Conservation (phyloP, 2,329 filamentous ascomycete genomes). For the Ophiocordyceps sinensis region DNA sequence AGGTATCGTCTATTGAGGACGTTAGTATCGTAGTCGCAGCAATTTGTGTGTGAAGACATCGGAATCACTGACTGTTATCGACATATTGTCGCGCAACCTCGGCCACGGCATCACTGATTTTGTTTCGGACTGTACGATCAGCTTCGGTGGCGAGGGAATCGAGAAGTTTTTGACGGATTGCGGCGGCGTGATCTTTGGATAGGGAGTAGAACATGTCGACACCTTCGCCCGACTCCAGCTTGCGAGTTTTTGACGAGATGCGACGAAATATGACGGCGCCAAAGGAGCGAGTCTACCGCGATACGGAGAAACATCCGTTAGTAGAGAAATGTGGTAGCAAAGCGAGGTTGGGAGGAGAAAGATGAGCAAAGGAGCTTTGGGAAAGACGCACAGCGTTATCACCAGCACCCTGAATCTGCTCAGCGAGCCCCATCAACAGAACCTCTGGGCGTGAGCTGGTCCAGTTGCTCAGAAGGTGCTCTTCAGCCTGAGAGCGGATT, state of each 20-base stretch:
- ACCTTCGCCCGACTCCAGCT: constrained; percentile 54
- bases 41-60: neutral
- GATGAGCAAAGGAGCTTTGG: neutral
- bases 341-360: neutral
- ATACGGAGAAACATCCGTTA: neutral
- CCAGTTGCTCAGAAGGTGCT: constrained; percentile 86
- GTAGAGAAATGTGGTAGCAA: constrained; percentile 19
- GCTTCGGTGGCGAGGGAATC: constrained; percentile 61
- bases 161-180: constrained; percentile 73
- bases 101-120: constrained; percentile 93
- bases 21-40: constrained; percentile 7
- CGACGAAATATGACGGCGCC: constrained; percentile 87
- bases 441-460: constrained; percentile 67
- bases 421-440: constrained; percentile 82
- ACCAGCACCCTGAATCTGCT: constrained; percentile 72
- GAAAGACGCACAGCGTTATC: constrained; percentile 48
- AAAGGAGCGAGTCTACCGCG: constrained; percentile 60
- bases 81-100: constrained; percentile 92
- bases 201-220: constrained; percentile 80
- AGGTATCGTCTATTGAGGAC: constrained; percentile 52
- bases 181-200: constrained; percentile 54
- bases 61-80: constrained; percentile 57
- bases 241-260: constrained; percentile 79
- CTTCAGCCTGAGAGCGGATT: constrained; percentile 73
- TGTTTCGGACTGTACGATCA: constrained; percentile 68